These are phyloP conservation scores for Globisporangium canariense DNA, from an alignment of 352 stramenopile species.

Conservation along the genomic window DNA sequence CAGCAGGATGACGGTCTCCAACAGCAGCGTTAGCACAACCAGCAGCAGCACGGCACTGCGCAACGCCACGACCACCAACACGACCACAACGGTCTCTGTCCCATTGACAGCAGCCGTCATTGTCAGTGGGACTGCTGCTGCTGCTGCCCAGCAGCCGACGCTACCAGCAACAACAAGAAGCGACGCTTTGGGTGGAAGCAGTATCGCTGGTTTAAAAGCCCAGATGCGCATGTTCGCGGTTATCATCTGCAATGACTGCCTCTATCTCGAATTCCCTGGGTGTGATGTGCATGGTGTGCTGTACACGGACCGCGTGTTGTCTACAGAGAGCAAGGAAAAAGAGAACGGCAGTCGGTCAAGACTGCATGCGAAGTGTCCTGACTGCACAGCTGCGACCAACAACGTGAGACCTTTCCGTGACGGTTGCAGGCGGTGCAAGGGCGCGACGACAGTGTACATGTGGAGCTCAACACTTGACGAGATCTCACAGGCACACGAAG, in stretches of 20 bases:
- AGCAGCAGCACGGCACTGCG: constrained; percentile 5
- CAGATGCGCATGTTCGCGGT: constrained; percentile 68
- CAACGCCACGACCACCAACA: constrained; percentile 5
- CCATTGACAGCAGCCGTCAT: not conserved
- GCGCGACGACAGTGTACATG: constrained; percentile 61
- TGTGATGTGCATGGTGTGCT: constrained; percentile 83
- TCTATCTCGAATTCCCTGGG: constrained; percentile 87
- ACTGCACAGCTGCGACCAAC: constrained; percentile 75
- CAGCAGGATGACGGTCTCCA: constrained; percentile 49
- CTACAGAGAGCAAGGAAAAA: constrained; percentile 10
- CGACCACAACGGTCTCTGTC: constrained; percentile 4
- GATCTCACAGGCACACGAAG: constrained; percentile 59
- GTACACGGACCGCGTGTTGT: constrained; percentile 63
- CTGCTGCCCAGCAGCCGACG: not conserved
- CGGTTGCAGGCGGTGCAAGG: constrained; percentile 81
- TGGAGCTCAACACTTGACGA: constrained; percentile 69
- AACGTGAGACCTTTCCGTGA: constrained; percentile 83
- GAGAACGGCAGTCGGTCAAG: not conserved
- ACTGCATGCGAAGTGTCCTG: constrained; percentile 79
- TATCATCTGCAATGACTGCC: constrained; percentile 77
- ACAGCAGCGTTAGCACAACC: constrained; percentile 25
- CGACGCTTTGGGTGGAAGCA: not conserved
- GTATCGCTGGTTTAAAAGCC: not conserved
- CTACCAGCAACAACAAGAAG: not conserved
- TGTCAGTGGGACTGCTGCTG: not conserved